These are phyloP conservation scores for Cutaneotrichosporon dermatis DNA, from an alignment of 1,284 basidiomycete species.

Conservation along the genomic window DNA sequence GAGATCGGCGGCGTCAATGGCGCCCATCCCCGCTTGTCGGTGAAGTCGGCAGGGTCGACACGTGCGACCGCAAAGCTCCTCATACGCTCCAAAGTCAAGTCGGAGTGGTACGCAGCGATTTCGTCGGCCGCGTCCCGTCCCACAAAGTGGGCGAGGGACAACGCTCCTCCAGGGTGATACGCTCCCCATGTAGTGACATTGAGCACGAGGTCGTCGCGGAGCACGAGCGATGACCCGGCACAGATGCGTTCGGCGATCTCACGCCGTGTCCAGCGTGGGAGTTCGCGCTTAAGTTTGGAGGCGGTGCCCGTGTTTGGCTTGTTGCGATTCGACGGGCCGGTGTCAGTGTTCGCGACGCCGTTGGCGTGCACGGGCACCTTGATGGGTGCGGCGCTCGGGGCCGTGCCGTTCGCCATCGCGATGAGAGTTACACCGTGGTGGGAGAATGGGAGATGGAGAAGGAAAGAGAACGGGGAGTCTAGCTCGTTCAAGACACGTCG, in stretches of 20 bases:
- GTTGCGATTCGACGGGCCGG: no score
- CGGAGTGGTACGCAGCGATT: constrained; percentile 84
- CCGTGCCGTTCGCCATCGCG: constrained; percentile 5
- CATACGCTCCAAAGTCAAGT: constrained; percentile 63
- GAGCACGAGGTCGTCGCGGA: constrained; percentile 73
- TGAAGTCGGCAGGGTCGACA: constrained; percentile 52
- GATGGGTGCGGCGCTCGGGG: background rate
- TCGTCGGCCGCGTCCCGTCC: constrained; percentile 94
- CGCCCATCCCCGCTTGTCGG: constrained; percentile 56
- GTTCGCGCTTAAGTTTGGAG: background rate
- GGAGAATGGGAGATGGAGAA: no score
- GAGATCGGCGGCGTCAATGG: constrained; percentile 86
- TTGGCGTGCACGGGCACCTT: background rate
- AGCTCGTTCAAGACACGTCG: no score
- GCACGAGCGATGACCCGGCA: constrained; percentile 70
- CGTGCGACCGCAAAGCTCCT: constrained; percentile 68
- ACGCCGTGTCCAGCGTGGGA: constrained; percentile 19
- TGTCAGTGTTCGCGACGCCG: background rate
- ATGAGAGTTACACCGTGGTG: no score
- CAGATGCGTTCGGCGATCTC: constrained; percentile 56
- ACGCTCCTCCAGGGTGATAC: constrained; percentile 81
- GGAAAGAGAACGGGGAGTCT: no score
- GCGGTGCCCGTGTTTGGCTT: no score
- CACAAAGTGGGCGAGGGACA: constrained; percentile 93
- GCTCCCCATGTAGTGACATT: constrained; percentile 78